Evolutionary conservation across 2,329 filamentous ascomycete genomes (phyloP).

Genomic region (Monosporascus sp.): DNA sequence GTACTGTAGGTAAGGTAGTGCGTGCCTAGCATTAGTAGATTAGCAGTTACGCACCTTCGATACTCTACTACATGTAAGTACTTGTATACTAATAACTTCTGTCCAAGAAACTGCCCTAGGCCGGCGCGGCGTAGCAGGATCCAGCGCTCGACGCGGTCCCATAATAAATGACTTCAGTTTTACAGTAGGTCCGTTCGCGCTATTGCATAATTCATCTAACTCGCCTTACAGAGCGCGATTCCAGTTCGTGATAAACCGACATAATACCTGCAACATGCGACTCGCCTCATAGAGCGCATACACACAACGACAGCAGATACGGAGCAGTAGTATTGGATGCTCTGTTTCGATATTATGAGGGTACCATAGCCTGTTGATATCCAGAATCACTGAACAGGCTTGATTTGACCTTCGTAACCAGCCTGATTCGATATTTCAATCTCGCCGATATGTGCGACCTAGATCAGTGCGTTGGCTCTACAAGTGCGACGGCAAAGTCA

Average conservation of each 20-base stretch:
- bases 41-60: no score
- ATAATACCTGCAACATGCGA: neutral
- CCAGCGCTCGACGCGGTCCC: neutral
- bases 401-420: neutral
- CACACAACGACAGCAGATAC: neutral
- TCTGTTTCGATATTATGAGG: neutral
- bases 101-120: no score
- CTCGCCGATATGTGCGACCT: constrained; percentile 73
- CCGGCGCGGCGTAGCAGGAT: no score
- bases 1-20: no score
- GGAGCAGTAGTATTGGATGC: neutral
- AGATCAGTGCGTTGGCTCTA: constrained; percentile 62
- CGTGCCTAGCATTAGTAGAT: no score
- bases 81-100: no score
- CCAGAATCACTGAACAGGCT: neutral
- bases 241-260: neutral
- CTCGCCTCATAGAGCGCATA: neutral
- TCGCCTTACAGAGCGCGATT: no score
- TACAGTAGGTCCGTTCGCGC: neutral
- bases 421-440: neutral
- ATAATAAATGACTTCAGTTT: neutral
- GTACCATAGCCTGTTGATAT: neutral
- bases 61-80: no score
- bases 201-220: neutral
- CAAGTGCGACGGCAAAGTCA: neutral